Evolutionary conservation across 495 filamentous ascomycete genomes (phyloP), one percentile per base, ranked within the genome.

Genomic region (Xylaria cubensis): DNA sequence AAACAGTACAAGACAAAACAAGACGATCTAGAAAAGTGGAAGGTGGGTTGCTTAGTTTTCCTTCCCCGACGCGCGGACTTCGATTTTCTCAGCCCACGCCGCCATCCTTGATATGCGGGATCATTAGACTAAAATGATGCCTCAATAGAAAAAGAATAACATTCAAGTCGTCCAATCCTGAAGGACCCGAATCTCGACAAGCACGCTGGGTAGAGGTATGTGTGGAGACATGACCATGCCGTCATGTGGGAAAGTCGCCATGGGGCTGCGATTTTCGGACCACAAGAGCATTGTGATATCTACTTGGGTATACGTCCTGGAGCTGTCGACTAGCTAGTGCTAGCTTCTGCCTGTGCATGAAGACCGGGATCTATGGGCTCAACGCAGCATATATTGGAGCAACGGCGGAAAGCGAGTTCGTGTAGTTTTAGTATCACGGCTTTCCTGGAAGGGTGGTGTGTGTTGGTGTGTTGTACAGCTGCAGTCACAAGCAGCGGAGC

Each of bases 1-100:
- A 98, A 97, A 87, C 94, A 98, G 82, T 99, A 99, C 86, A 97
- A 97, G 86, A 83, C 85, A 32, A 97, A 97, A 84, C 94, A 99
- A 84, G 88, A 92, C 41, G 96, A 99, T 79, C 89, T 99, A 86
- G 96, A 99, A 79, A 95, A 90, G 81, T 99, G 96, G 96, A 99
- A 99, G 93, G 96, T 97, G 84, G 51, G 90, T 80, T 69, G 39
- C 34, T 65, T 34, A 34, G 10, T 53, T 71, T 56, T 71, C 12
- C 13, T 17, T 53, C 24, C 21, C 24, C 19, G 42, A 34, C 48
- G 34, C 39, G 41, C 39, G 41, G 32, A 69, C 70, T 71, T 74
- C 69, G 69, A 74, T 72, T 13, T 39, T 51, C 62, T 34, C 51
- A 21, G 56, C 64, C 58, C 53, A 69, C 53, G 65, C 42, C 63